Conservation (phyloP, 2,329 filamentous ascomycete genomes). For the Lachnellula willkommii region DNA sequence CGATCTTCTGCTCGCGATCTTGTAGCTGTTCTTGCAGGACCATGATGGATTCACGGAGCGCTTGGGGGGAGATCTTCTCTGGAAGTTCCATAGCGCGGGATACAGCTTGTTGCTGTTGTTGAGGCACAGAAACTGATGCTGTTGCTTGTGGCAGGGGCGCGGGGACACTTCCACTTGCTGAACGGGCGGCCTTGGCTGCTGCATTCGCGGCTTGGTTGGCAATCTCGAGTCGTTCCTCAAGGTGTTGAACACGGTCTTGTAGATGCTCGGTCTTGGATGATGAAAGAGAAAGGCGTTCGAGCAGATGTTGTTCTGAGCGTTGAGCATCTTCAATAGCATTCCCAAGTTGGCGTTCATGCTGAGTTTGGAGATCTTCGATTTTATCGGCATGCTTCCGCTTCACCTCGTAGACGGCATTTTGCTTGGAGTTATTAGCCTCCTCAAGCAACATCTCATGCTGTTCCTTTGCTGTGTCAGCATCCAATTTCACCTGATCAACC, state of each 20-base stretch:
- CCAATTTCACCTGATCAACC: slow-evolving; percentile 70
- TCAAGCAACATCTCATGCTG: slow-evolving; percentile 81
- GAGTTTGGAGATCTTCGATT: slow-evolving; percentile 68
- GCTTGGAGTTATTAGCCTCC: slow-evolving; percentile 67
- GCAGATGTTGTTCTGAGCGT: slow-evolving; percentile 70
- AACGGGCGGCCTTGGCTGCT: slow-evolving; percentile 33
- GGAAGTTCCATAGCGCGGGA: slow-evolving; percentile 51
- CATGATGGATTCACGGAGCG: slow-evolving; percentile 90
- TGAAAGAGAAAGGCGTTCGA: slow-evolving; percentile 75
- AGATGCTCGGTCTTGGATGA: slow-evolving; percentile 80
- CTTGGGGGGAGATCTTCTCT: slow-evolving; percentile 89
- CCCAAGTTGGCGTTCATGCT: slow-evolving; percentile 68
- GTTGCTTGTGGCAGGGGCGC: not conserved
- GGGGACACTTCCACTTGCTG: slow-evolving; percentile 12
- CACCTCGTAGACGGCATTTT: slow-evolving; percentile 47
- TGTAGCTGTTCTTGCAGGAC: slow-evolving; percentile 96
- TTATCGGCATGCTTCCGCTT: slow-evolving; percentile 58
- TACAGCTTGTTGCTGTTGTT: slow-evolving; percentile 26
- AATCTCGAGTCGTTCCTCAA: slow-evolving; percentile 88
- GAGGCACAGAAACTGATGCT: slow-evolving; percentile 5
- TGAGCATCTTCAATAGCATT: slow-evolving; percentile 77
- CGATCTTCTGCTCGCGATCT: slow-evolving; percentile 84
- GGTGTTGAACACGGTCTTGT: slow-evolving; percentile 74
- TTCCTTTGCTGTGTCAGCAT: slow-evolving; percentile 74
- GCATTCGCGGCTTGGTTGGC: slow-evolving; percentile 72